phyloP scores from a whole-genome alignment of 345 rosid species.

The Murraya paniculata region DNA sequence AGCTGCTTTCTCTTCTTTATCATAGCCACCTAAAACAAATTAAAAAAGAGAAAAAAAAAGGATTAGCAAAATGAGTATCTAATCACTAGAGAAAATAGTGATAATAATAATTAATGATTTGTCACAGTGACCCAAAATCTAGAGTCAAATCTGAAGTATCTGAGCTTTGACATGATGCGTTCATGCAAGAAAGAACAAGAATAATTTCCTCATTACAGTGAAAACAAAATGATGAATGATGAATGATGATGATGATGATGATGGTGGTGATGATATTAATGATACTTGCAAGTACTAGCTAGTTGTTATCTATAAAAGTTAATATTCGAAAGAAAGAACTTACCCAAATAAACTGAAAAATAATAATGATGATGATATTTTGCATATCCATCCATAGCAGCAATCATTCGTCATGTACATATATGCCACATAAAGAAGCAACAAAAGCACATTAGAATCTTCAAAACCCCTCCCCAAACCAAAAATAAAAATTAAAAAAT shows the following conservation, averaged over 20 bases:
- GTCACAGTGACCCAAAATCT: constrained; percentile 11
- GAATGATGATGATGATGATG: constrained; percentile 7
- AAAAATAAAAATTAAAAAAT: too few species aligned
- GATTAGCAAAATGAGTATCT: not conserved
- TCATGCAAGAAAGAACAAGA: not conserved
- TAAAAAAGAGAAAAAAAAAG: not conserved
- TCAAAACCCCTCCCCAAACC: not conserved
- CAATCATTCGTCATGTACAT: constrained; percentile 44
- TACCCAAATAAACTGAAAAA: constrained; percentile 78
- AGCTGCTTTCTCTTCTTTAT: constrained; percentile 92
- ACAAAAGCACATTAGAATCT: constrained; percentile 33
- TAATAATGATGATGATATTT: constrained; percentile 26
- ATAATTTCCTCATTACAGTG: constrained; percentile 8
- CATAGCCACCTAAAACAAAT: constrained; percentile 72
- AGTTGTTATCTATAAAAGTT: not conserved
- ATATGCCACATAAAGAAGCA: constrained; percentile 42
- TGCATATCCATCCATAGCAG: constrained; percentile 43
- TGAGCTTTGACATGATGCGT: not conserved
- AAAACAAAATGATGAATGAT: constrained; percentile 16
- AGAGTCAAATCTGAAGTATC: constrained; percentile 9
- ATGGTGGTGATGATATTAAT: not conserved
- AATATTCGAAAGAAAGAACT: constrained; percentile 25
- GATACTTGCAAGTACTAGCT: not conserved
- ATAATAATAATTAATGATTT: constrained; percentile 10
- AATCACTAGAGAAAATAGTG: not conserved